Evolutionary conservation across 495 filamentous ascomycete species (phyloP).

Genomic region (Chaetomium tenue): DNA sequence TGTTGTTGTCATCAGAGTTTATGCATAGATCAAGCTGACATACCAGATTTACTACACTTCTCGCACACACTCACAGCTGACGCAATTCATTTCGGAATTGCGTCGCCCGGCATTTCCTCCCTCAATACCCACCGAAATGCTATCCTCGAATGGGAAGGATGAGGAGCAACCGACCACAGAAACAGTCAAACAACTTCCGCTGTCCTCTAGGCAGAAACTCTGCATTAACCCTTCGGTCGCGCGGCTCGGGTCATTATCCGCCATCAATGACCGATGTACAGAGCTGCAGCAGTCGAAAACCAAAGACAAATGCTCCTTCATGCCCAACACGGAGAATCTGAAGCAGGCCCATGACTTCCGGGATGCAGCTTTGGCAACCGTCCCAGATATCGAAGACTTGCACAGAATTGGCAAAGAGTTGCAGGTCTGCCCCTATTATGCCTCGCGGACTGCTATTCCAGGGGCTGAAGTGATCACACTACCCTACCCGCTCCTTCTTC

Average conservation of each 20-base stretch:
- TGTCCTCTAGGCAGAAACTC: conserved; percentile 88
- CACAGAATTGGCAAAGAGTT: conserved; percentile 72
- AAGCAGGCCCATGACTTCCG: conserved; percentile 73
- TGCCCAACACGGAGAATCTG: conserved; percentile 75
- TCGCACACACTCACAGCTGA: conserved; percentile 89
- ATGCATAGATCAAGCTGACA: conserved; percentile 18
- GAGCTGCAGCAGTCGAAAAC: conserved; percentile 81
- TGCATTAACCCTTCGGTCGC: conserved; percentile 87
- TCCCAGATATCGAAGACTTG: conserved; percentile 94
- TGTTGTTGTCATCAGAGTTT: not conserved
- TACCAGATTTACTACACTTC: conserved; percentile 84
- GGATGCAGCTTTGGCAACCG: conserved; percentile 79
- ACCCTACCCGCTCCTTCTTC: conserved; percentile 87
- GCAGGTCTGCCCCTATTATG: conserved; percentile 92
- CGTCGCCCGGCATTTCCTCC: conserved; percentile 77
- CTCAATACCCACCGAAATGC: conserved; percentile 37
- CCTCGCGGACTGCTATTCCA: conserved; percentile 76
- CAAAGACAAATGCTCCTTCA: conserved; percentile 69
- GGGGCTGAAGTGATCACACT: conserved; percentile 91
- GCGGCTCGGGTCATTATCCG: conserved; percentile 66
- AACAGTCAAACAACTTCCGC: conserved; percentile 75
- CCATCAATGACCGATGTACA: conserved; percentile 93
- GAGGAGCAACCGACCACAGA: conserved; percentile 50
- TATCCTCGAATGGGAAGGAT: conserved; percentile 21
- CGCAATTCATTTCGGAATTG: conserved; percentile 89